Percentiles rank a stretch among this genome's conserved stretches.
These are phyloP conservation scores for Allantophomopsis lycopodina DNA, from an alignment of 2,329 filamentous ascomycete genomes.

Conservation along the genomic window DNA sequence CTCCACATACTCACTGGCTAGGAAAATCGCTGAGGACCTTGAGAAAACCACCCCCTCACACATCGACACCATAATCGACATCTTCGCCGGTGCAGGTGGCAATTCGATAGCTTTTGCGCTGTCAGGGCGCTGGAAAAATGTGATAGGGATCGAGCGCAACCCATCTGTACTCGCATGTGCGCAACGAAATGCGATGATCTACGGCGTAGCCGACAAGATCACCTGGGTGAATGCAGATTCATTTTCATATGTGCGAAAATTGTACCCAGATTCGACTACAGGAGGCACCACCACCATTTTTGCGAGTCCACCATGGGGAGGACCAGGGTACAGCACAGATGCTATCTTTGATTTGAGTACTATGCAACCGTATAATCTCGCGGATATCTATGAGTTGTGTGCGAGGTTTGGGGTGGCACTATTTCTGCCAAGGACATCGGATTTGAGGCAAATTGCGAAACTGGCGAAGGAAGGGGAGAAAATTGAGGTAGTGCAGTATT, in stretches of 20 bases:
- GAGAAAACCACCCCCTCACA: conserved; percentile 22
- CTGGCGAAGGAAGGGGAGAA: conserved; percentile 35
- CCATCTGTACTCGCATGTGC: conserved; percentile 71
- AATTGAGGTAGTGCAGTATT: conserved; percentile 76
- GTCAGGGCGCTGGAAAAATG: conserved; percentile 62
- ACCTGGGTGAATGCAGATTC: conserved; percentile 82
- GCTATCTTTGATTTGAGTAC: conserved; percentile 69
- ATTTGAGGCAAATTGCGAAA: conserved; percentile 63
- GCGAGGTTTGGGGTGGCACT: conserved; percentile 49
- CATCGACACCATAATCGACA: conserved; percentile 51
- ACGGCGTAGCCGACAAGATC: conserved; percentile 66
- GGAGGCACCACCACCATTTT: conserved; percentile 37
- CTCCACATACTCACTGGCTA: conserved; percentile 15
- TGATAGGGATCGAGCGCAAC: conserved; percentile 85
- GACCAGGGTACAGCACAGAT: conserved; percentile 47
- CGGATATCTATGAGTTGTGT: conserved; percentile 48
- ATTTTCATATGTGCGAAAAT: conserved; percentile 32
- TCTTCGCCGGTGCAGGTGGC: conserved; percentile 83
- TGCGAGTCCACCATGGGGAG: conserved; percentile 63
- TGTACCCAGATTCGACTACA: conserved; percentile 7
- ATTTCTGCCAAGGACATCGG: conserved; percentile 75
- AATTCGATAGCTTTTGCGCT: conserved; percentile 92
- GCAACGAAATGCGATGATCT: conserved; percentile 79
- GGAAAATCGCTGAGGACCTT: conserved; percentile 66
- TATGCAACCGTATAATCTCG: conserved; percentile 79